Base-by-base conservation (phyloP, 257 asterid species). In the Oldenlandia corymbosa region DNA sequence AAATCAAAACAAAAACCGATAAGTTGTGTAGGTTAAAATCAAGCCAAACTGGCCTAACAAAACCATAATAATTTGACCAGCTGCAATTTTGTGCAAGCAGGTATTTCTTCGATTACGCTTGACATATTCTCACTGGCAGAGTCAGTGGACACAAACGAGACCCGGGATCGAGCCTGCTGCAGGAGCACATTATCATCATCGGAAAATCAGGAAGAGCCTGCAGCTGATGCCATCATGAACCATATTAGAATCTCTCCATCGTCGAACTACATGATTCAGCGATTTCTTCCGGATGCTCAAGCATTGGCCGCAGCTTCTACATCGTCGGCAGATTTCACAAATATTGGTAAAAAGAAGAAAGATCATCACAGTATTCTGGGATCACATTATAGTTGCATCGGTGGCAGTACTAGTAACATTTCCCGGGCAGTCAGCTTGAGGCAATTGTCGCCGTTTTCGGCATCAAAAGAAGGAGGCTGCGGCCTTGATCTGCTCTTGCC, bases 201-300 rank as follows among this genome's bases (percentile, higher is more conserved):
- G 17, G 36, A 28, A 18, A 24, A 31, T 7, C 57, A 62, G 20
- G 18, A 23, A 37, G 57, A 42, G 39, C 26, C 17, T 17, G 51
- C 2, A 48, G 10, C 1, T 4, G n/a, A 8, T 30, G 21, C 37
- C 39, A 32, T 9, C 39, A n/a, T 27, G 39, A 32, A 54, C 5
- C 39, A 10, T 11, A 45, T 20, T n/a, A n/a, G n/a, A 49, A 58
- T 30, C 10, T 37, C 23, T 27, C 74, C 49, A 48, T 79, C 77
- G 5, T 75, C 91, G 0, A 78, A 73, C 72, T 90, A 87, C 67
- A 85, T 90, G 10, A 82, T 90, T 43, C 82, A 82, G 69, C 73
- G 92, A 52, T 90, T 90, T 70, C 81, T 87, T 42, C 88, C 90
- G 10, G 95, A 90, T 69, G 95, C 97, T 27, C 85, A 78, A 60